These are phyloP conservation scores for Neoarthrinium moseri DNA, from an alignment of 2,329 filamentous ascomycete genomes.

Conservation along the genomic window DNA sequence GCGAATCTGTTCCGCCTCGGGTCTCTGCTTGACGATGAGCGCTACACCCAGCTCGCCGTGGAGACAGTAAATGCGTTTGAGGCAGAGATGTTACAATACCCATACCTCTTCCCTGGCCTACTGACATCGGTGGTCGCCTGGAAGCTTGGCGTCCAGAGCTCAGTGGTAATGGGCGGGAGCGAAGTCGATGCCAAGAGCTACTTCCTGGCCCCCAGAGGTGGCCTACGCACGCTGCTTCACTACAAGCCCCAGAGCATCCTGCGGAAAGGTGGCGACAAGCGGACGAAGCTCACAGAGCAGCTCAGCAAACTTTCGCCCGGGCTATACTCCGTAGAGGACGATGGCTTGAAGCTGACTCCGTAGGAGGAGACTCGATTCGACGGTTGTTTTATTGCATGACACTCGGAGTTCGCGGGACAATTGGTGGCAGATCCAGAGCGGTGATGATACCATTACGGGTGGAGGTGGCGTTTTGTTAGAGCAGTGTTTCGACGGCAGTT, in stretches of 20 bases:
- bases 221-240: constrained; percentile 23
- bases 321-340: constrained; percentile 1
- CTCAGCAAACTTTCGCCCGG: not conserved
- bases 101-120: constrained; percentile 84
- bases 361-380: too few relatives aligned
- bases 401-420: not conserved
- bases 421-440: too few relatives aligned
- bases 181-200: constrained; percentile 16
- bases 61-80: constrained; percentile 84
- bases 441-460: too few relatives aligned
- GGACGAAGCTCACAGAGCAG: not conserved
- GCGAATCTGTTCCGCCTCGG: constrained; percentile 83
- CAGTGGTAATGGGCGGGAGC: constrained; percentile 19
- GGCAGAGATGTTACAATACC: constrained; percentile 87
- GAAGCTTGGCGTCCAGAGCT: constrained; percentile 62
- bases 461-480: too few relatives aligned
- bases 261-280: not conserved
- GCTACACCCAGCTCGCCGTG: constrained; percentile 63
- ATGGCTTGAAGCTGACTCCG: too few relatives aligned
- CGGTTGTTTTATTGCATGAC: constrained; percentile 1
- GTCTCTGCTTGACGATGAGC: constrained; percentile 49
- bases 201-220: constrained; percentile 23
- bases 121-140: constrained; percentile 73
- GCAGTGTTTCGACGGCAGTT: too few relatives aligned
- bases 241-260: not conserved